phyloP scores from a whole-genome alignment of 352 stramenopile species.

The Saprolegnia diclina region DNA sequence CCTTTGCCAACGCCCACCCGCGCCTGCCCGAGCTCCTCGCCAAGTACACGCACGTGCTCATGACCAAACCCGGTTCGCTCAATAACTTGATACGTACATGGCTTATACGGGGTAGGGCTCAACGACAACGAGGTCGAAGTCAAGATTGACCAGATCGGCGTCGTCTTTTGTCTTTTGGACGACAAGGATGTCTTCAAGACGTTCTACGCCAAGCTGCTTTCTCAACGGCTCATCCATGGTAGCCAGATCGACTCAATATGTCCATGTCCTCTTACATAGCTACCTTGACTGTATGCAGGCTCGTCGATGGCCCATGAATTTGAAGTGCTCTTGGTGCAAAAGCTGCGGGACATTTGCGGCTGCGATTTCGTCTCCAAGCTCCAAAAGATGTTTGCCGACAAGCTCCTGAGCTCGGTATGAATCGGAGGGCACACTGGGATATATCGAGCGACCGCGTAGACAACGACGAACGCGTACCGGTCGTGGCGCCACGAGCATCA shows the following conservation, averaged over 20 bases:
- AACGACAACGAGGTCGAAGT: conserved; percentile 40
- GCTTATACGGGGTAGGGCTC: not conserved
- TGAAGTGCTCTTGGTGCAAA: conserved; percentile 74
- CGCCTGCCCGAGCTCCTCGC: conserved; percentile 70
- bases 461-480: conserved; percentile 57
- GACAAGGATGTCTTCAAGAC: conserved; percentile 89
- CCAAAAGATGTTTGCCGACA: conserved; percentile 86
- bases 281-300: conserved; percentile 29
- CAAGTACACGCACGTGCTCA: conserved; percentile 80
- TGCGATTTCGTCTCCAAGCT: conserved; percentile 84
- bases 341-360: conserved; percentile 78
- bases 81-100: too few relatives aligned
- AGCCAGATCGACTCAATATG: not conserved
- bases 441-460: conserved; percentile 33
- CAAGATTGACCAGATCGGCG: conserved; percentile 74
- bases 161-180: conserved; percentile 85
- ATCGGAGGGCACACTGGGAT: not conserved
- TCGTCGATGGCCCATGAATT: conserved; percentile 69
- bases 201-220: conserved; percentile 81
- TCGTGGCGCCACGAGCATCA: conserved; percentile 69
- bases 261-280: not conserved
- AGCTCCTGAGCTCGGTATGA: conserved; percentile 71
- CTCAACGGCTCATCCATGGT: conserved; percentile 84
- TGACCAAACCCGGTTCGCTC: conserved; percentile 41
- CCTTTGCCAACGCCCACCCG: conserved; percentile 79